Percentiles rank a stretch among this genome's conserved stretches.
Conservation (phyloP, 2,329 filamentous ascomycete species). For the Botrytis galanthina region DNA sequence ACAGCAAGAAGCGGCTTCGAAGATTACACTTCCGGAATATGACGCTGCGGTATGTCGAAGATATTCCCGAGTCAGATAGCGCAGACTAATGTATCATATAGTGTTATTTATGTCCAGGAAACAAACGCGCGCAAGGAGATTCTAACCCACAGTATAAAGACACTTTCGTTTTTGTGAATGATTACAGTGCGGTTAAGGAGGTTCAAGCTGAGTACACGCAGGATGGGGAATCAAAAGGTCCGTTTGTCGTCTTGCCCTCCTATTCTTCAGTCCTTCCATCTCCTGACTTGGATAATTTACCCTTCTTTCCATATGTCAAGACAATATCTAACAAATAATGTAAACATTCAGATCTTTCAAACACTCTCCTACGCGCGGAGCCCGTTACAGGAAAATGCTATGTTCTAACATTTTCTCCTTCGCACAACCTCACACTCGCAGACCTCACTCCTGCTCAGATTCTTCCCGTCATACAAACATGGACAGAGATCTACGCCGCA, state of each 20-base stretch:
- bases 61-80: slow-evolving; percentile 1
- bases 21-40: slow-evolving; percentile 70
- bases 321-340: neutral
- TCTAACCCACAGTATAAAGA: slow-evolving; percentile 80
- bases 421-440: slow-evolving; percentile 87
- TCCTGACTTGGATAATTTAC: neutral
- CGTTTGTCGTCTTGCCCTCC: neutral
- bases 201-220: slow-evolving; percentile 75
- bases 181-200: slow-evolving; percentile 96
- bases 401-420: slow-evolving; percentile 89
- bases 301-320: neutral
- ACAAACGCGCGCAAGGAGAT: slow-evolving; percentile 83
- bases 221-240: slow-evolving; percentile 32
- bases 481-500: slow-evolving; percentile 84
- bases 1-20: slow-evolving; percentile 70
- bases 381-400: slow-evolving; percentile 94
- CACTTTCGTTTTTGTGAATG: slow-evolving; percentile 94
- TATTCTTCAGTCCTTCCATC: slow-evolving; percentile 21
- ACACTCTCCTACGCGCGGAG: slow-evolving; percentile 75
- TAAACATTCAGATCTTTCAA: slow-evolving; percentile 59
- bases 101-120: slow-evolving; percentile 94
- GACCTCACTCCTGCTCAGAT: slow-evolving; percentile 80
- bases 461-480: slow-evolving; percentile 79
- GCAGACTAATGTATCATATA: slow-evolving; percentile 41
- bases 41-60: slow-evolving; percentile 60